Base-by-base conservation (phyloP, 495 filamentous ascomycete species). In the Talaromyces thailandensis region DNA sequence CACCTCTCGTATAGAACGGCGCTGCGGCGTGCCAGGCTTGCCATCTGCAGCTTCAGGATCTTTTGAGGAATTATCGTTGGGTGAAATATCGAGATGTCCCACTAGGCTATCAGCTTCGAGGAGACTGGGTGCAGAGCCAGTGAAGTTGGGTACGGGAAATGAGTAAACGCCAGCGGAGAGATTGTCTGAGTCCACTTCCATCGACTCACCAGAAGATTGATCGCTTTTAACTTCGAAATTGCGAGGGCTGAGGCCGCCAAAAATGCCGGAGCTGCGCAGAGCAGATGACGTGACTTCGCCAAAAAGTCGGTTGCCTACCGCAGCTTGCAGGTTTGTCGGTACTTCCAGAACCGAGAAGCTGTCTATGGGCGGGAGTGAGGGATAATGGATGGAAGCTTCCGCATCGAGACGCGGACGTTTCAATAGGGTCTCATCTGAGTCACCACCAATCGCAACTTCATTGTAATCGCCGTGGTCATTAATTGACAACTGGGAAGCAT, bases 221-320 rank as follows among this genome's bases (percentile, higher is more conserved):
- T 31, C 40, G 67, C 77, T 76, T 67, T 67, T 48, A 62, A 75
- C 74, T 62, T 69, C 70, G 58, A 72, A 64, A 56, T 69, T 56
- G 50, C 69, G 71, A 58, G 70, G 67, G 21, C 70, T 61, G 56
- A 69, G 69, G 40, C 64, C 65, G 51, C 70, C 67, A 56, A 68
- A 73, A 40, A 78, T 73, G 56, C 78, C 80, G 26, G 84, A 85
- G 72, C 87, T 93, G 23, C 83, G 81, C 3, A 94, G 70, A 11
- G 83, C 87, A 6, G 90, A 90, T 12, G 78, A 70, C 26, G 84
- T 84, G 56, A 96, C 87, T 71, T 96, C 91, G 0, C 92, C 92
- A 74, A 93, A 96, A 3, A 96, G 78, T 29, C 87, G 84, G 57
- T 74, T 73, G 12, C 71, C 68, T 16, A 71, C 71, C 4, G 67